Base-by-base conservation (phyloP, 2,329 filamentous ascomycete species). In the Pestalotiopsis sp. region DNA sequence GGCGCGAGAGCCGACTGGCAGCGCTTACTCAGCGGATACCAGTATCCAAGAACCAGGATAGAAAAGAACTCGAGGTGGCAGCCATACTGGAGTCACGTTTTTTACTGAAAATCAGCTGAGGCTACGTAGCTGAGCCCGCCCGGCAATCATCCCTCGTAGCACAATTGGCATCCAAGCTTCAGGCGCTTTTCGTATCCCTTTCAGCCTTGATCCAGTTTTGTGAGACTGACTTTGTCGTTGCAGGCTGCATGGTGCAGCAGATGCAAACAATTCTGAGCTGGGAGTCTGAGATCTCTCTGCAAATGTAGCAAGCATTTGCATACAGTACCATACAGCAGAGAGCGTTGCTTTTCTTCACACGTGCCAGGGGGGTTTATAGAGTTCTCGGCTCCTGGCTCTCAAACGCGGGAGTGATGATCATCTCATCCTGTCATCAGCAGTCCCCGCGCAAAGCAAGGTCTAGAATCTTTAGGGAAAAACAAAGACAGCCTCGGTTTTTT, bases 331-430 rank as follows among this genome's bases (percentile, higher is more conserved):
- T 52, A 52, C 45, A 52, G 59, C 59, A 62, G 59, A 62, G 12
- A 36, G 27, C n/a, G 13, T 62, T 38, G 27, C 27, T 39, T 62
- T 39, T 36, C 27, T 36, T 9, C 27, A 39, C 45, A 52, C 14
- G 45, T 52, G 7, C 45, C 14, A n/a, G 45, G 45, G 14, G 45
- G 20, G 45, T 52, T n/a, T 20, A 31, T 49, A 64, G 38, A 49
- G n/a, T 64, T 64, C 38, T 23, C 14, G 61, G 36, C 38, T 64
- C 61, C 39, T 49, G 3, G 39, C 11, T 49, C 36, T 64, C 61
- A 45, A 49, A 64, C 61, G 41, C 61, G 61, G 61, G 41, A 64
- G 39, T 25, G 38, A 13, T 45, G 61, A 64, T 49, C 61, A 23
- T 25, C 39, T 12, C n/a, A 64, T 64, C 61, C 61, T 49, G 39